Conservation (phyloP, 768 basidiomycete species). For the Trametes elegans region DNA sequence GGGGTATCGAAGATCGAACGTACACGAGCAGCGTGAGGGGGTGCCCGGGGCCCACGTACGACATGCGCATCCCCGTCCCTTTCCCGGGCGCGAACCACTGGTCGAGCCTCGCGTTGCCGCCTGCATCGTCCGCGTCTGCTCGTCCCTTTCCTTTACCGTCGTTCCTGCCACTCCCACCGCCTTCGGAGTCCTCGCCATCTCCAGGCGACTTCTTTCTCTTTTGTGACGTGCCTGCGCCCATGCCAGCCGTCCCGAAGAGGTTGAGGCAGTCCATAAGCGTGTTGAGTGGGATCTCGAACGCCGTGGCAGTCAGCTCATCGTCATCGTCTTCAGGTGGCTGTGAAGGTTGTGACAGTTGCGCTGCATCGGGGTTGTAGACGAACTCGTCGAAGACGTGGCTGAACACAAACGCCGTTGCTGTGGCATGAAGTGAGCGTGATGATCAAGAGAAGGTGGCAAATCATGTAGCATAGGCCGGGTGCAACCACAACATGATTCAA, state of each 20-base stretch:
- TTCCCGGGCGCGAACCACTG: conserved; percentile 61
- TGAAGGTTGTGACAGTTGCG: conserved; percentile 14
- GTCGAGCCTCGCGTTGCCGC: conserved; percentile 43
- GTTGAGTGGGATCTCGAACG: conserved; percentile 82
- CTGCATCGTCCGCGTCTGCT: conserved; percentile 33
- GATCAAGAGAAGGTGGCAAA: background rate
- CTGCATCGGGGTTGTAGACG: conserved; percentile 49
- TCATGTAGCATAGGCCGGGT: background rate
- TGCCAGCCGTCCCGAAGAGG: conserved; percentile 80
- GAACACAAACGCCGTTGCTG: conserved; percentile 85
- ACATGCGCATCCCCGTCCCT: conserved; percentile 82
- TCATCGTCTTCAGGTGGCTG: conserved; percentile 26
- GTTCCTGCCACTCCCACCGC: conserved; percentile 38
- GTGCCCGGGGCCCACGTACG: conserved; percentile 74
- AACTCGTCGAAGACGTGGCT: conserved; percentile 79
- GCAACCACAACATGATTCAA: background rate
- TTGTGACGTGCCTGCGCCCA: conserved; percentile 26
- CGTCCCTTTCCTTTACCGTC: conserved; percentile 28
- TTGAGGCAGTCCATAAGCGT: conserved; percentile 89
- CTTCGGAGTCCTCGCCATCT: conserved; percentile 43
- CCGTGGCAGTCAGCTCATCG: conserved; percentile 25
- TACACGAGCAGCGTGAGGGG: conserved; percentile 80
- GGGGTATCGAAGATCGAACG: too few species aligned
- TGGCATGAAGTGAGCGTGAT: background rate
- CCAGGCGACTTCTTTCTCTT: conserved; percentile 52